Evolutionary conservation across 1,139 yeast genomes (phyloP).

Genomic region (Suhomyces coccinellae): DNA sequence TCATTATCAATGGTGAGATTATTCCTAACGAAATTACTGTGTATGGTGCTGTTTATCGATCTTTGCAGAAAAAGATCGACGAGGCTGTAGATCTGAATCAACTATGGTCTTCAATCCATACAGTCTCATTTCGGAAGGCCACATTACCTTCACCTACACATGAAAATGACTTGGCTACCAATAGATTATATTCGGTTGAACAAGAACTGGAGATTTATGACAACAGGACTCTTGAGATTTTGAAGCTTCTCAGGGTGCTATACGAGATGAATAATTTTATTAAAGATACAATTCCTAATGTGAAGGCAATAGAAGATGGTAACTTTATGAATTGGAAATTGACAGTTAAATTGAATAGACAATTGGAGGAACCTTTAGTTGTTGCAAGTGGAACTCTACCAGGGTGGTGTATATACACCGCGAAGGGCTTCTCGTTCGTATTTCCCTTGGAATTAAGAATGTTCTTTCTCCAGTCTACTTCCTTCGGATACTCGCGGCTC

Average conservation of each 20-base stretch:
- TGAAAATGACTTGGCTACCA: conserved; percentile 18
- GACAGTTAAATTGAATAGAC: conserved; percentile 83
- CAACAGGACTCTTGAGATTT: conserved; percentile 46
- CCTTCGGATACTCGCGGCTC: conserved; percentile 87
- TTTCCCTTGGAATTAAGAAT: conserved; percentile 84
- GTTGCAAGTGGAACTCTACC: conserved; percentile 90
- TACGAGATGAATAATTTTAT: conserved; percentile 49
- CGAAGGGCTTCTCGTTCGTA: conserved; percentile 74
- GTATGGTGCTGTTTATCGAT: conserved; percentile 72
- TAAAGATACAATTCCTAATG: conserved; percentile 19
- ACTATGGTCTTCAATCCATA: conserved; percentile 60
- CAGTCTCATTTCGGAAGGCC: conserved; percentile 52
- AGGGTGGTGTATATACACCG: conserved; percentile 75
- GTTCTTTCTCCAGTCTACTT: conserved; percentile 79
- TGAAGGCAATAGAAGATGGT: conserved; percentile 34
- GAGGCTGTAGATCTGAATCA: conserved; percentile 48
- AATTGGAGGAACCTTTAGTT: conserved; percentile 84
- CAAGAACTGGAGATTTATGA: conserved; percentile 44
- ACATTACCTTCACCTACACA: conserved; percentile 12
- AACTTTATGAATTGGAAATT: conserved; percentile 76
- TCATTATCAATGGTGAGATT: conserved; percentile 58
- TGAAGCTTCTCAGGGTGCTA: conserved; percentile 57
- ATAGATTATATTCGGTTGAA: conserved; percentile 24
- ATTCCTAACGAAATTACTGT: conserved; percentile 74
- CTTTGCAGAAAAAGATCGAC: conserved; percentile 42